A percentile compares a stretch with the other conserved stretches of the same genome.
phyloP scores from a whole-genome alignment of 495 filamentous ascomycete genomes.

The Penicillium alfredii region DNA sequence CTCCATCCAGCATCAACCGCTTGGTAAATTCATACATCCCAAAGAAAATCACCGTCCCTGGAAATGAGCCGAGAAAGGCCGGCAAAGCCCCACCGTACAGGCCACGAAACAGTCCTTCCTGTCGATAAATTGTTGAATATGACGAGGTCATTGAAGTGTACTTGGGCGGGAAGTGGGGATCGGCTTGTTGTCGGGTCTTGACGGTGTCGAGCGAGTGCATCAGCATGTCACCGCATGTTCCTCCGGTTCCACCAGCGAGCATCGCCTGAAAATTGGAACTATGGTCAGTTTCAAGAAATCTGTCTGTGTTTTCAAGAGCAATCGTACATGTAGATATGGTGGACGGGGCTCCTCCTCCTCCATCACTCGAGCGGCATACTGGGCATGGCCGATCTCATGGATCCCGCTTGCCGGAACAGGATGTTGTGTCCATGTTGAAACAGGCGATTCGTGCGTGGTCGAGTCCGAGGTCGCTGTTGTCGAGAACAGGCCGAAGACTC shows the following conservation, averaged over 20 bases:
- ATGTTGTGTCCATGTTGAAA: constrained; percentile 3
- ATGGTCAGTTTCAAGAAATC: no score
- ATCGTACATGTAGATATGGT: constrained; percentile 60
- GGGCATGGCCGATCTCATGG: constrained; percentile 13
- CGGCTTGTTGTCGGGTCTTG: constrained; percentile 97
- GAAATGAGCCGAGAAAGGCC: constrained; percentile 86
- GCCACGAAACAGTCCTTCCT: constrained; percentile 82
- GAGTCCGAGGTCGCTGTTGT: constrained; percentile 30
- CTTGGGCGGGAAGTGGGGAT: constrained; percentile 82
- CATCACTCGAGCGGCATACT: constrained; percentile 12
- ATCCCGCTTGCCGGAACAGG: background rate
- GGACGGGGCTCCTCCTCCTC: constrained; percentile 51
- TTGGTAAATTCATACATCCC: constrained; percentile 96
- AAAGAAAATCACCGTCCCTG: constrained; percentile 92
- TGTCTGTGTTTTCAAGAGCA: background rate
- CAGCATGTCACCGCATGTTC: constrained; percentile 89
- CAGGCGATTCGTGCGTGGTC: constrained; percentile 12
- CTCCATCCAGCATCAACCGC: constrained; percentile 74
- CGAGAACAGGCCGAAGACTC: constrained; percentile 40
- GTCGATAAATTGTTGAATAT: constrained; percentile 85
- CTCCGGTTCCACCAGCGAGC: constrained; percentile 88
- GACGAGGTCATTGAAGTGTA: constrained; percentile 84
- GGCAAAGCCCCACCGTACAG: constrained; percentile 91
- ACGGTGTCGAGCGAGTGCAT: constrained; percentile 99
- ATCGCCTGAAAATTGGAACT: constrained; percentile 57